Percentiles rank a stretch among this genome's conserved stretches.
phyloP scores from a whole-genome alignment of 2,329 filamentous ascomycete species.

The Mycogone perniciosa region DNA sequence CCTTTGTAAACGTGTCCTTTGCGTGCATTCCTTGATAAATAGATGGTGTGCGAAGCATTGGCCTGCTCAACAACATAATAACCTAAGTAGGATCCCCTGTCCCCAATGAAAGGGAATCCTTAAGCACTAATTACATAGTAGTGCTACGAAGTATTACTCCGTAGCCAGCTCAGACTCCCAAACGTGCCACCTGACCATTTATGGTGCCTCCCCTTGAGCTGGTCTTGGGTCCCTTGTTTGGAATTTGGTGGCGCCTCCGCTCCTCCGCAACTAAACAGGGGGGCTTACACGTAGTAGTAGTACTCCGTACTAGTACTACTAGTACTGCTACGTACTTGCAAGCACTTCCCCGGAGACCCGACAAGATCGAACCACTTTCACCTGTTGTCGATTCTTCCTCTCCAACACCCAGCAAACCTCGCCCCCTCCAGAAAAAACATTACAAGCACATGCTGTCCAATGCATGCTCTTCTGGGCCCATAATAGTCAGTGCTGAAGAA shows the following conservation, averaged over 20 bases:
- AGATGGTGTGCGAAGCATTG: too few relatives aligned
- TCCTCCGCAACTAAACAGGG: constrained; percentile 8
- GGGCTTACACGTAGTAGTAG: too few relatives aligned
- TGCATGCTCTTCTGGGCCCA: constrained; percentile 3
- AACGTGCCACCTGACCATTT: constrained; percentile 7
- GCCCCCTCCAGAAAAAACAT: background rate
- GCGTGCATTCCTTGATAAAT: too few relatives aligned
- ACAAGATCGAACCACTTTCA: constrained; percentile 9
- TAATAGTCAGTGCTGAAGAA: background rate
- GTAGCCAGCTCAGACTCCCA: background rate
- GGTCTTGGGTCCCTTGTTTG: background rate
- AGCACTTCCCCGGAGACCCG: too few relatives aligned
- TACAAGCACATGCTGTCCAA: background rate
- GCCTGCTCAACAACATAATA: too few relatives aligned
- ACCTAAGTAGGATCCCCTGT: too few relatives aligned
- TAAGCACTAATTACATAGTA: too few relatives aligned
- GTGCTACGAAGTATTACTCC: too few relatives aligned
- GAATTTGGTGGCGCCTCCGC: constrained; percentile 6
- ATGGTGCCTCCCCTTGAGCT: constrained; percentile 2
- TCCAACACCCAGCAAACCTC: background rate
- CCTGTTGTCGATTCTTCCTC: background rate
- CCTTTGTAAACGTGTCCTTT: too few relatives aligned
- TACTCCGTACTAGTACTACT: too few relatives aligned
- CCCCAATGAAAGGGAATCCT: too few relatives aligned
- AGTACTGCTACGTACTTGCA: too few relatives aligned